Evolutionary conservation across 768 basidiomycete species (phyloP), one percentile per base, ranked within the genome.

Genomic region (Boletus reticulatus): DNA sequence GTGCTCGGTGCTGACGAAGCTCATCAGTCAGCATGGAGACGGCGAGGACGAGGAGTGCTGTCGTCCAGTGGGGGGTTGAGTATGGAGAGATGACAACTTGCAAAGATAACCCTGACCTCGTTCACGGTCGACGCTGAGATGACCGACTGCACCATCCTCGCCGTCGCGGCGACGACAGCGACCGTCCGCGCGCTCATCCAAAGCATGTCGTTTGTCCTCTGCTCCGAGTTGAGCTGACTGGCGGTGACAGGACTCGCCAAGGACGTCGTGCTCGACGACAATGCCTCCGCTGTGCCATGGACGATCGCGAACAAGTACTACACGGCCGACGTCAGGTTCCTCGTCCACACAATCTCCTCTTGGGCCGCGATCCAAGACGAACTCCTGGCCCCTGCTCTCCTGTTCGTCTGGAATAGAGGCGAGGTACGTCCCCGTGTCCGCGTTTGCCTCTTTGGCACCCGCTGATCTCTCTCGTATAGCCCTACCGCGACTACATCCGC

Each of bases 231-330:
- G 29, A 48, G 38, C 67, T 69, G 56, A 70, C 60, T 11, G 45
- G 27, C 48, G n/a, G 43, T 53, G 14, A 34, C 48, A 72, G 68
- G 49, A 52, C 62, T 72, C 49, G 61, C 55, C 29, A 61, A 58
- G 32, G 57, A 61, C 10, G 53, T 48, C 55, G 58, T 52, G 36
- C 42, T 58, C 47, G 62, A 60, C 24, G 64, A 67, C 24, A 57
- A 59, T 12, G 29, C 57, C 22, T 47, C 59, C 2, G 57, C 47
- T 27, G 71, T 89, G 32, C 85, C 87, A 11, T 92, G 89, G 89
- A 87, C 81, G 41, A 88, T 92, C 57, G 71, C 73, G 49, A 92
- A 92, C 75, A 86, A 82, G 68, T 94, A 94, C 71, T 94, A 93
- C 73, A 81, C 81, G 14, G 92, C 91, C 2, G 76, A 80, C 55